phyloP scores from a whole-genome alignment of 352 stramenopile species.

The Phytophthora chlamydospora region DNA sequence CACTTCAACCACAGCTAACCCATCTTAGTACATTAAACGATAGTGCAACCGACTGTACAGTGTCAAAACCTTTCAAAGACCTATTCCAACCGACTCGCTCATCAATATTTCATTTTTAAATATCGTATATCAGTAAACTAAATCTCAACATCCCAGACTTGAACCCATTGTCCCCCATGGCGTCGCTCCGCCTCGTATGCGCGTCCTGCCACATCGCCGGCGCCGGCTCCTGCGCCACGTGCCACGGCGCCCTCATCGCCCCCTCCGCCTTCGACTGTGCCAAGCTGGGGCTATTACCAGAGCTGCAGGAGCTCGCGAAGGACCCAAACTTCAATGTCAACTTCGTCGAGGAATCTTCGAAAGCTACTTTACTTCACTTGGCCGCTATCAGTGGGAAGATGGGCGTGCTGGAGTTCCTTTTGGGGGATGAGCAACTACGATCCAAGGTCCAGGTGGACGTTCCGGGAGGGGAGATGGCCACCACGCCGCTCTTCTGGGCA shows the following conservation, averaged over 20 bases:
- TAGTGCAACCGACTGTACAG: no score
- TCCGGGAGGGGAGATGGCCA: conserved; percentile 60
- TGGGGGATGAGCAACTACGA: conserved; percentile 43
- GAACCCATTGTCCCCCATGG: conserved; percentile 3
- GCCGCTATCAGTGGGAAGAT: conserved; percentile 85
- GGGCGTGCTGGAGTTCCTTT: conserved; percentile 67
- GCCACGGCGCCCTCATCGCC: conserved; percentile 32
- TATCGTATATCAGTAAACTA: conserved; percentile 1
- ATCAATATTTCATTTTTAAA: conserved; percentile 3
- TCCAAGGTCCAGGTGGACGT: conserved; percentile 51
- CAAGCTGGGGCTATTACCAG: conserved; percentile 57
- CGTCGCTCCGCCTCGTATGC: conserved; percentile 41
- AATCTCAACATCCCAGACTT: conserved; percentile 4
- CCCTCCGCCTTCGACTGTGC: conserved; percentile 72
- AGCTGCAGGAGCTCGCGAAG: conserved; percentile 65
- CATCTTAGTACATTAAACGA: no score
- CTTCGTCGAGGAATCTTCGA: conserved; percentile 45
- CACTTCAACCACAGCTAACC: conserved; percentile 9
- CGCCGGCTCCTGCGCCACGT: conserved; percentile 44
- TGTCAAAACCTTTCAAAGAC: neutral
- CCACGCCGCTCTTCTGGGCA: conserved; percentile 81
- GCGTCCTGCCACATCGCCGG: conserved; percentile 32
- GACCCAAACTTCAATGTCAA: conserved; percentile 67
- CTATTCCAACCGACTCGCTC: neutral
- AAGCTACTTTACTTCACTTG: conserved; percentile 78